phyloP scores from a whole-genome alignment of 768 basidiomycete species.

The Pisolithus albus region DNA sequence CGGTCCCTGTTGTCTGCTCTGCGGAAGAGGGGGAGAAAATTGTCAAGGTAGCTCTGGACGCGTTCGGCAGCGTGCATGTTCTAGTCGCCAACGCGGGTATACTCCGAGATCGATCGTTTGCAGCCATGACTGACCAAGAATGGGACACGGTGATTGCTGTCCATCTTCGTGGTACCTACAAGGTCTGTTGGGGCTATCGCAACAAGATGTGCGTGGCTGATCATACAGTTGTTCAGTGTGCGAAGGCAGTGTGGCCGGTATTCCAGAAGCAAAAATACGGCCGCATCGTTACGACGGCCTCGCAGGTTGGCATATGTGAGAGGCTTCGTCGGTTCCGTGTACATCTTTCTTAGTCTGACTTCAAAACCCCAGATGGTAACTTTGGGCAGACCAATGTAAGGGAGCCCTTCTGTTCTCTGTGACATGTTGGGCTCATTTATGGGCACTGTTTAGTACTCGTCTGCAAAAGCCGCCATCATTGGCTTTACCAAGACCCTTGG shows the following conservation, averaged over 20 bases:
- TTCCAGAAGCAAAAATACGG: conserved; percentile 97
- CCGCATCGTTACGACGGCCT: conserved; percentile 90
- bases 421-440: not conserved
- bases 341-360: not conserved
- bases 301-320: conserved; percentile 85
- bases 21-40: conserved; percentile 90
- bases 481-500: conserved; percentile 86
- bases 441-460: conserved; percentile 55
- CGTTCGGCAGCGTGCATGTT: conserved; percentile 83
- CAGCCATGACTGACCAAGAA: conserved; percentile 81
- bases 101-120: conserved; percentile 88
- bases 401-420: not conserved
- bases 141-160: conserved; percentile 92
- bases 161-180: conserved; percentile 88
- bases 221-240: conserved; percentile 47
- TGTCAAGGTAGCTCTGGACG: conserved; percentile 78
- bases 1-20: conserved; percentile 73
- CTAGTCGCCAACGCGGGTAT: conserved; percentile 93
- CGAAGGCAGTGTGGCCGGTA: conserved; percentile 91
- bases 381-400: conserved; percentile 88
- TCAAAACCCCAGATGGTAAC: conserved; percentile 63
- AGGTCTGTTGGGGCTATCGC: conserved; percentile 36
- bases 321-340: conserved; percentile 24
- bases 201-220: not conserved
- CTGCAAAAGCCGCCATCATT: conserved; percentile 89